Conservation (phyloP, 1,284 basidiomycete species). For the Apiotrichum porosum region DNA sequence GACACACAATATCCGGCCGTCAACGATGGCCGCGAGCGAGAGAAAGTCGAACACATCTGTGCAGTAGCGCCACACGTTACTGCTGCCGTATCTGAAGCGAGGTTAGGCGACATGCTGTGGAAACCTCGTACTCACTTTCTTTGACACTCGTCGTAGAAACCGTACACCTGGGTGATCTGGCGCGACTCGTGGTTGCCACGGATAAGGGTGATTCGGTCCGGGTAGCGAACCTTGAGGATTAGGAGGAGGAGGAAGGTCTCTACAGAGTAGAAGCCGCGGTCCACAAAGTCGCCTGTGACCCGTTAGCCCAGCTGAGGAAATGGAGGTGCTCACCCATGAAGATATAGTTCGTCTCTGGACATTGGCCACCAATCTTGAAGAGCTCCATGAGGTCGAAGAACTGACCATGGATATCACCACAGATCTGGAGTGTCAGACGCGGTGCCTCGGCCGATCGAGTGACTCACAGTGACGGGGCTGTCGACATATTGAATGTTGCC, state of each 20-base stretch:
- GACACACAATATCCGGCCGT: constrained; percentile 86
- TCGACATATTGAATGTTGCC: constrained; percentile 96
- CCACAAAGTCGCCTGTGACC: constrained; percentile 76
- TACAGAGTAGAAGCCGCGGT: constrained; percentile 94
- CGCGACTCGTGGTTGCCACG: constrained; percentile 98
- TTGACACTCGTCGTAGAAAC: constrained; percentile 98
- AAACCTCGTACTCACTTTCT: constrained; percentile 59
- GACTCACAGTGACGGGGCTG: constrained; percentile 84
- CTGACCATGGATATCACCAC: constrained; percentile 98
- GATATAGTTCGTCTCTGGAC: constrained; percentile 93
- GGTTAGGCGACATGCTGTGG: too few species aligned
- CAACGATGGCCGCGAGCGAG: constrained; percentile 87
- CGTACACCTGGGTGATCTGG: constrained; percentile 98
- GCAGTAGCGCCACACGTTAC: constrained; percentile 96
- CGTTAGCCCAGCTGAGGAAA: neutral
- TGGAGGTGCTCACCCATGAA: constrained; percentile 82
- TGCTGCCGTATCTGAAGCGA: constrained; percentile 64
- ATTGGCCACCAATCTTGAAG: constrained; percentile 90
- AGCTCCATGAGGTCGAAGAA: constrained; percentile 97
- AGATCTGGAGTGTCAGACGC: constrained; percentile 64
- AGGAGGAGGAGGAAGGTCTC: constrained; percentile 94
- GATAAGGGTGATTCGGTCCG: constrained; percentile 94
- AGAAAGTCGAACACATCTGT: constrained; percentile 99
- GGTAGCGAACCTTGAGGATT: constrained; percentile 94
- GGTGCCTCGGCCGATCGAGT: neutral